Conservation (phyloP, 169 alveolate genomes). For the Hepatocystis sp. region DNA sequence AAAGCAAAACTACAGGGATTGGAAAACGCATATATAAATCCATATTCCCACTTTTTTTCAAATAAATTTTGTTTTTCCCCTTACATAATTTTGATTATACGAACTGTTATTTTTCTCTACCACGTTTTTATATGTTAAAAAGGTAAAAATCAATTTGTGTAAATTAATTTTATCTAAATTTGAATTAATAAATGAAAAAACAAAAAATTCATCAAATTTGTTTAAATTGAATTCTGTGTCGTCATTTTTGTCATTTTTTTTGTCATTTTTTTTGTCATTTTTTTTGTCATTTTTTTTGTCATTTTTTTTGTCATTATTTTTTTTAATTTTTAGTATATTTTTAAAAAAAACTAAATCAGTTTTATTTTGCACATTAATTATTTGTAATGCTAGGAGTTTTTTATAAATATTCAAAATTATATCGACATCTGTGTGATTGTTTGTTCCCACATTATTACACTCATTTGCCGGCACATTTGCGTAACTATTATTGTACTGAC, state of each 20-base stretch:
- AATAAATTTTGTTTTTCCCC: conserved; percentile 65
- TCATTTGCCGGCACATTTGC: background rate
- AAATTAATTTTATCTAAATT: conserved; percentile 63
- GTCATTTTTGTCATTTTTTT: too few relatives aligned
- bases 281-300: too few relatives aligned
- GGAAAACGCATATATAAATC: too few relatives aligned
- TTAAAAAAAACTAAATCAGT: conserved; percentile 16
- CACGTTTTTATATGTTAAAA: conserved; percentile 23
- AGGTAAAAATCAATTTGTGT: conserved; percentile 67
- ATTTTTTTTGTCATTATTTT: too few relatives aligned
- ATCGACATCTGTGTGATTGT: conserved; percentile 1
- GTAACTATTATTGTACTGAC: background rate
- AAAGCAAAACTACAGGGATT: too few relatives aligned
- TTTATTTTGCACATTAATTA: conserved; percentile 31
- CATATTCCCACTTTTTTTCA: conserved; percentile 20
- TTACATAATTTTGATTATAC: conserved; percentile 6
- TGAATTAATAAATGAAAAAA: conserved; percentile 58
- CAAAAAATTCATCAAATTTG: conserved; percentile 40
- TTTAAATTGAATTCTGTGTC: conserved; percentile 3
- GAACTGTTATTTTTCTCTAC: conserved; percentile 4
- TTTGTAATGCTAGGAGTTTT: conserved; percentile 42
- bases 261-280: too few relatives aligned
- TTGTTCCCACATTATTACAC: background rate
- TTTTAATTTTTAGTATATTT: conserved; percentile 40
- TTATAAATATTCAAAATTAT: conserved; percentile 48